phyloP scores from a whole-genome alignment of 306 rosid genomes.

The Senna tora region DNA sequence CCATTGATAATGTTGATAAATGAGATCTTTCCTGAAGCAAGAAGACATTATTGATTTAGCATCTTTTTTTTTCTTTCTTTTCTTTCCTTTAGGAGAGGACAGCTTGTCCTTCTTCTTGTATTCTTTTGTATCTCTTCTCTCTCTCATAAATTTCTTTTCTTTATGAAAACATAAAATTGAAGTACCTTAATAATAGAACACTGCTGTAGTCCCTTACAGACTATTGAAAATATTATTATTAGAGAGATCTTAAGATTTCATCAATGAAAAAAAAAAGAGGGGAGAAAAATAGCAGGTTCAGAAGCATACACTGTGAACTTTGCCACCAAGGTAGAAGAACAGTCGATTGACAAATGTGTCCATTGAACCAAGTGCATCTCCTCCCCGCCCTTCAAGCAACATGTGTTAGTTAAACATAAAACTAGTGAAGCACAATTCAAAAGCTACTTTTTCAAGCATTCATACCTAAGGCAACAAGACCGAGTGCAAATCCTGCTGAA shows the following conservation, averaged over 20 bases:
- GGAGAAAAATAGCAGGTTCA: conserved; percentile 29
- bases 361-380: conserved; percentile 79
- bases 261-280: background rate
- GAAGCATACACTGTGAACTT: conserved; percentile 65
- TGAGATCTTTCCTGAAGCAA: conserved; percentile 70
- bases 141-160: too few relatives aligned
- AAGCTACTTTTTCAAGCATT: conserved; percentile 23
- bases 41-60: too few relatives aligned
- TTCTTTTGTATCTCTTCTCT: too few relatives aligned
- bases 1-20: conserved; percentile 57
- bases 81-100: too few relatives aligned
- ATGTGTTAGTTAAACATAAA: conserved; percentile 43
- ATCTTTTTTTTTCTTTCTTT: too few relatives aligned
- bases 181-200: conserved; percentile 27
- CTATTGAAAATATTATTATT: conserved; percentile 7
- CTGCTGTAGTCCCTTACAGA: conserved; percentile 14
- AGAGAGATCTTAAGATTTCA: conserved; percentile 14
- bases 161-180: too few relatives aligned
- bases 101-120: too few relatives aligned
- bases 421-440: conserved; percentile 33
- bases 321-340: conserved; percentile 84
- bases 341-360: conserved; percentile 79
- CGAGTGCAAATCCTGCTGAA: conserved; percentile 94
- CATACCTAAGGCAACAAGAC: conserved; percentile 95
- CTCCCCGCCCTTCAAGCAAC: conserved; percentile 83